Evolutionary conservation across 306 rosid species (phyloP), one percentile per base, ranked within the genome.

Genomic region (Prunus armeniaca): DNA sequence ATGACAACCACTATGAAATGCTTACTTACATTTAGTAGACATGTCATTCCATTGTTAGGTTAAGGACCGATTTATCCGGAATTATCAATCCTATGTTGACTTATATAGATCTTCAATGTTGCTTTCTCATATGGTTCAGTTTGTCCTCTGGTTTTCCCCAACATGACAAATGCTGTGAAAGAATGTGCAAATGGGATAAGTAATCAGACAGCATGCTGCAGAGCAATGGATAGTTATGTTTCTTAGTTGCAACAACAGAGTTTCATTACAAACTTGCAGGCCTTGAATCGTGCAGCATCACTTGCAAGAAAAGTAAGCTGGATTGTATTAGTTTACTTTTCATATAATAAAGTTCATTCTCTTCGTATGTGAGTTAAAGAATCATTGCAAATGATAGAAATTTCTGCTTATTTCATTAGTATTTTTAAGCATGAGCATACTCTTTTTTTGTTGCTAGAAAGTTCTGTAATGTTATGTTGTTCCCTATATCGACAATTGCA

Each of bases 181-280:
- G 85, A 84, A 77, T 84, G 95, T 65, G 86, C 84, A 65, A 73
- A 78, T 77, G 80, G 19, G 78, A 27, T 27, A 27, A 74, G 70
- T n/a, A 86, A 82, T 76, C 74, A 51, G 75, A 85, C 84, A 30
- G 51, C 82, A 66, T 89, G 97, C 82, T 89, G 93, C 86, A 77
- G 78, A 73, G 79, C 84, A 32, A 72, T 83, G 87, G 80, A 81
- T 73, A 80, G 79, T 75, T 89, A 89, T 30, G 85, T 89, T 72
- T 84, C 91, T 52, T 51, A 70, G 79, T 76, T 91, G 87, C 91
- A 91, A 81, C 75, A 81, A 75, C 91, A 89, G 78, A 87, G 89
- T 74, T 89, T 89, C 65, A 81, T 91, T 76, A 87, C 97, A 77
- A 89, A 89, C 65, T 79, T 91, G 70, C 91, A 91, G 76, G 92